Conservation (phyloP, 2,329 filamentous ascomycete genomes). For the Phialophora verrucosa region DNA sequence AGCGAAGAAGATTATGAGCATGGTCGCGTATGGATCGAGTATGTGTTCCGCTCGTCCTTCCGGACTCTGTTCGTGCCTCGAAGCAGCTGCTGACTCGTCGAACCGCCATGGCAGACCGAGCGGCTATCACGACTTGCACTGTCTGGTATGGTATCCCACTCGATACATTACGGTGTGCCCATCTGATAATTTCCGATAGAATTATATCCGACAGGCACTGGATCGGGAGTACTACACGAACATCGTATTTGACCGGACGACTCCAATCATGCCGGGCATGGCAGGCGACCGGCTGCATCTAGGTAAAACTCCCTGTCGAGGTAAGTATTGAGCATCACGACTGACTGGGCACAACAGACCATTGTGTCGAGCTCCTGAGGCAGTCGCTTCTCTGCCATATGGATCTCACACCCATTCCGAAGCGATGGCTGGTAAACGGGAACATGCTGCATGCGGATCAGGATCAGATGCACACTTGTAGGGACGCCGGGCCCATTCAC, state of each 20-base stretch:
- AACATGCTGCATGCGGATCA: conserved; percentile 12
- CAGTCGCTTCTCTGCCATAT: conserved; percentile 11
- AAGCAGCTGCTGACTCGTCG: not conserved
- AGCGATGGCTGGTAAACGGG: conserved; percentile 6
- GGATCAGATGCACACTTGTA: conserved; percentile 6
- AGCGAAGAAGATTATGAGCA: conserved; percentile 7
- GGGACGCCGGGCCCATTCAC: conserved; percentile 9
- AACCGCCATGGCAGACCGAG: not conserved
- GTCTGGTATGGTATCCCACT: not conserved
- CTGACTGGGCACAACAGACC: not conserved
- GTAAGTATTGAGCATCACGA: not conserved
- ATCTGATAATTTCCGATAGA: not conserved
- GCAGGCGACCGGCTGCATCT: conserved; percentile 6
- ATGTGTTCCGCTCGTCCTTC: not conserved
- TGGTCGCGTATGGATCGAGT: conserved; percentile 8
- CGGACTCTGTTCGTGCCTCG: not conserved
- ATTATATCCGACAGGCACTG: conserved; percentile 4
- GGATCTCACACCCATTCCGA: conserved; percentile 9
- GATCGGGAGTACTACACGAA: conserved; percentile 9
- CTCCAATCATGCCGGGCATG: conserved; percentile 8
- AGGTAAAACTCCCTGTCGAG: conserved; percentile 1
- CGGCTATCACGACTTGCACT: conserved; percentile 12
- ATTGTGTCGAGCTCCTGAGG: conserved; percentile 10
- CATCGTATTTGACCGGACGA: conserved; percentile 7
- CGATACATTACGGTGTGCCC: not conserved